Conservation (phyloP, 495 filamentous ascomycete genomes). For the Aspergillus sclerotioniger region DNA sequence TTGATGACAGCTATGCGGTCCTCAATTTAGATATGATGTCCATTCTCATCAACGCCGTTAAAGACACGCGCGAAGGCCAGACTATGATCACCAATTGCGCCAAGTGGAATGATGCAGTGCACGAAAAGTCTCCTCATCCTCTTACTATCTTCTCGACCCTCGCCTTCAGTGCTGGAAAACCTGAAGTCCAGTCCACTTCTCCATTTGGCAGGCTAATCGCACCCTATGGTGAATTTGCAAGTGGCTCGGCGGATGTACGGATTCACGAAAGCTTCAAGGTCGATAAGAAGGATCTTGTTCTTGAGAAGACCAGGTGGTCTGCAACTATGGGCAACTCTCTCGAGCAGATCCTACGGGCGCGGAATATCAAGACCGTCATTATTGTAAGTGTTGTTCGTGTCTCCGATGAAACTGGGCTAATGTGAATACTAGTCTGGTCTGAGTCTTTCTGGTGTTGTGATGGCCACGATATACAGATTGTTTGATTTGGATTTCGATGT, state of each 20-base stretch:
- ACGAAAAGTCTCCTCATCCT: constrained; percentile 29
- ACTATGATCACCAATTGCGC: constrained; percentile 17
- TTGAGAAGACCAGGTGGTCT: constrained; percentile 44
- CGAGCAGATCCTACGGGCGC: constrained; percentile 42
- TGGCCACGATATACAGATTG: constrained; percentile 42
- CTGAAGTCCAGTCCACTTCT: constrained; percentile 29
- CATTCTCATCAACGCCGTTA: constrained; percentile 31
- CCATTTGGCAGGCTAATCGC: constrained; percentile 33
- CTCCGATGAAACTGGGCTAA: neutral
- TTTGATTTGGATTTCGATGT: constrained; percentile 46
- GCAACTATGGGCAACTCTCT: constrained; percentile 38
- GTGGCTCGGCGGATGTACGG: constrained; percentile 19
- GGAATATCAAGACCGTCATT: constrained; percentile 42
- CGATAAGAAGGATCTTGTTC: constrained; percentile 34
- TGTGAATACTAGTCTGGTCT: constrained; percentile 34
- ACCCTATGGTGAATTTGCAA: constrained; percentile 21
- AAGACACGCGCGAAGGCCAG: constrained; percentile 30
- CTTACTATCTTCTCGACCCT: constrained; percentile 43
- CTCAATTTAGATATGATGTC: constrained; percentile 48
- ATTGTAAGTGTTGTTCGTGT: constrained; percentile 25
- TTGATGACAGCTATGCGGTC: constrained; percentile 38
- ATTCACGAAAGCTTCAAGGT: constrained; percentile 33
- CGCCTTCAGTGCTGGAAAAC: constrained; percentile 30
- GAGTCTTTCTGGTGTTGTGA: constrained; percentile 41
- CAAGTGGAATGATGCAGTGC: constrained; percentile 41